Evolutionary conservation across 2,329 filamentous ascomycete genomes (phyloP).

Genomic region (Aureobasidium lini): DNA sequence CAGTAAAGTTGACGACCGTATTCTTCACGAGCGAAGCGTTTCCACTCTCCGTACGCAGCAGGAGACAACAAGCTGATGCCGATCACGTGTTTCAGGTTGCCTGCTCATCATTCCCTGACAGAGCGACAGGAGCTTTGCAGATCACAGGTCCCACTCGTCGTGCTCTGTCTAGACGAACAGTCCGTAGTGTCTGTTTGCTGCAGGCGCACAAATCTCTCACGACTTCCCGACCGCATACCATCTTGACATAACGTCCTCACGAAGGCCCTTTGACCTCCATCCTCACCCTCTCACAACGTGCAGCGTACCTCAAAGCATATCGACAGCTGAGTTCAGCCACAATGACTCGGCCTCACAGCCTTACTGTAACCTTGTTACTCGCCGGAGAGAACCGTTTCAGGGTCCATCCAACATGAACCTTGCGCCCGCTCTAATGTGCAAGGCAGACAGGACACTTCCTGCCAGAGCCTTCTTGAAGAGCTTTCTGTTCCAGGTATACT

Average conservation of each 20-base stretch:
- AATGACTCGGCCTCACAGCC: background rate
- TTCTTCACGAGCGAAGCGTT: background rate
- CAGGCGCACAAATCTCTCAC: background rate
- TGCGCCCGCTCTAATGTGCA: background rate
- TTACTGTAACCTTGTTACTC: background rate
- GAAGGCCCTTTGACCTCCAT: background rate
- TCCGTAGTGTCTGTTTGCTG: background rate
- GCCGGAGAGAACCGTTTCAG: background rate
- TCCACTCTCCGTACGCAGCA: background rate
- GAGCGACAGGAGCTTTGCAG: background rate
- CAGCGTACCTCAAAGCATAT: background rate
- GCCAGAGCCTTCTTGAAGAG: too few species aligned
- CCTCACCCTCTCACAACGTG: background rate
- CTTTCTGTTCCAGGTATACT: too few species aligned
- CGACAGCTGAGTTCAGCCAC: background rate
- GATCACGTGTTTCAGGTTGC: constrained; percentile 9
- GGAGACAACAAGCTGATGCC: background rate
- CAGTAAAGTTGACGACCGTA: background rate
- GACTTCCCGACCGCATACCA: background rate
- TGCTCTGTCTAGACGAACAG: background rate
- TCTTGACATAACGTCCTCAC: background rate
- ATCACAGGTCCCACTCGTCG: background rate
- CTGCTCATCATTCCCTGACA: background rate
- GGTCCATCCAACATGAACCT: background rate
- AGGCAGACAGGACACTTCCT: too few species aligned